These are phyloP conservation scores for Aspergillus sp. DNA, from an alignment of 2,329 filamentous ascomycete species.

Conservation along the genomic window DNA sequence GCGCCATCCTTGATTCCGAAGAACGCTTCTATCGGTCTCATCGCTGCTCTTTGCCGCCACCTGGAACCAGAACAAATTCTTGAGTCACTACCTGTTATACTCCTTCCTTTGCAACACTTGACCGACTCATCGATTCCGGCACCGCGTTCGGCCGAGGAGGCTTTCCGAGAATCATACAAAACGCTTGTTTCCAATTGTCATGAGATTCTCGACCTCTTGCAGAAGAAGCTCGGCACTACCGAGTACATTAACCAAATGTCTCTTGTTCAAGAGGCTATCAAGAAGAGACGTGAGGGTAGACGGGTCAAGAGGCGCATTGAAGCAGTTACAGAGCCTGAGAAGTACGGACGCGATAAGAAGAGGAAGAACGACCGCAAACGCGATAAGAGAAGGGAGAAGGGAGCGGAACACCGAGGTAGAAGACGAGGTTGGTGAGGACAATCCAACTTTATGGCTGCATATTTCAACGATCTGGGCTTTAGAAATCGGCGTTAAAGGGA, in stretches of 20 bases:
- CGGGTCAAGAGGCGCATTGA: constrained; percentile 86
- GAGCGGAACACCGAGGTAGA: constrained; percentile 67
- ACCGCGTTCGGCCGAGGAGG: constrained; percentile 69
- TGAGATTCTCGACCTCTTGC: constrained; percentile 77
- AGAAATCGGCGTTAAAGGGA: constrained; percentile 3
- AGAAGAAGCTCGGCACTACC: constrained; percentile 78
- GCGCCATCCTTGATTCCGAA: constrained; percentile 69
- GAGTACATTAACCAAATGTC: constrained; percentile 75
- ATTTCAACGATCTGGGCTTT: neutral
- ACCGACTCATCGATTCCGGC: constrained; percentile 75
- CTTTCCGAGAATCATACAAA: constrained; percentile 69
- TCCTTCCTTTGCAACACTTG: constrained; percentile 74
- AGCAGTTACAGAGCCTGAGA: constrained; percentile 78
- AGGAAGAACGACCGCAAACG: constrained; percentile 83
- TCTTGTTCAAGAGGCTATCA: constrained; percentile 71
- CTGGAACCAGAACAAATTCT: constrained; percentile 58
- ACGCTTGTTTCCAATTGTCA: constrained; percentile 69
- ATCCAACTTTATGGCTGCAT: neutral
- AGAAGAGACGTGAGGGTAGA: constrained; percentile 69
- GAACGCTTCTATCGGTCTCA: constrained; percentile 70
- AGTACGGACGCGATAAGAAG: constrained; percentile 73
- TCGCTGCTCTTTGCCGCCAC: constrained; percentile 67
- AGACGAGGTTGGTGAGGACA: constrained; percentile 65
- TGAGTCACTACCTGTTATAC: constrained; percentile 63
- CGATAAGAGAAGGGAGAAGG: constrained; percentile 76